Percentiles rank a stretch among this genome's conserved stretches.
phyloP scores from a whole-genome alignment of 225 moss, liverwort and hornwort species.

The Polytrichum formosum region DNA sequence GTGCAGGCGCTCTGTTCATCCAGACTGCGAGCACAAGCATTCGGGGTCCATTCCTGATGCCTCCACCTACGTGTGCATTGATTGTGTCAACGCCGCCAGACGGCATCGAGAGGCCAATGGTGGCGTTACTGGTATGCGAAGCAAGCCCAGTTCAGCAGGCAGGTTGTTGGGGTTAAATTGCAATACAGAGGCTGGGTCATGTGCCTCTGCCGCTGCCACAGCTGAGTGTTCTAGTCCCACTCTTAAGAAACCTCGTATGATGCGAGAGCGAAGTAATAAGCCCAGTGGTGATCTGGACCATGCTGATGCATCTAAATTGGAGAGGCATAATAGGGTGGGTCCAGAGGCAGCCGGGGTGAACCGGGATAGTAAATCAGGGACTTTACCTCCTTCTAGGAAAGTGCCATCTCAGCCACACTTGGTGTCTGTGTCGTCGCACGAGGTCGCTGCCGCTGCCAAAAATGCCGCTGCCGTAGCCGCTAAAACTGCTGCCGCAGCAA shows the following conservation, averaged over 20 bases:
- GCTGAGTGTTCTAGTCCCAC: conserved; percentile 60
- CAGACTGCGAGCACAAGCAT: conserved; percentile 73
- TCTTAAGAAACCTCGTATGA: conserved; percentile 76
- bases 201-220: conserved; percentile 41
- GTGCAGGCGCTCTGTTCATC: conserved; percentile 80
- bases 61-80: conserved; percentile 58
- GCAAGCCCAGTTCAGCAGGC: conserved; percentile 38
- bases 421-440: conserved; percentile 41
- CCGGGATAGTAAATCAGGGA: conserved; percentile 13
- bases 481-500: conserved; percentile 73
- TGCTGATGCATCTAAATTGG: conserved; percentile 33
- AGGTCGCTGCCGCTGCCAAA: conserved; percentile 64
- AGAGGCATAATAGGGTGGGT: conserved; percentile 34
- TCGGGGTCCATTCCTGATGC: conserved; percentile 36
- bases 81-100: conserved; percentile 59
- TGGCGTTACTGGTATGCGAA: conserved; percentile 43
- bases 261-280: conserved; percentile 49
- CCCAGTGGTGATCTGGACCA: conserved; percentile 40
- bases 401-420: conserved; percentile 15
- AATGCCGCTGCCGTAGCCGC: conserved; percentile 61
- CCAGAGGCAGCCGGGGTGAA: conserved; percentile 16
- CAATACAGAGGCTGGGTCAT: conserved; percentile 35
- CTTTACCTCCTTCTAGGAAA: conserved; percentile 25
- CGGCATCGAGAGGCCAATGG: conserved; percentile 58
- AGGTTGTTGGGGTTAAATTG: conserved; percentile 38